A percentile compares a stretch with the other conserved stretches of the same genome.
These are phyloP conservation scores for Rhododendron williamsianum DNA, from an alignment of 148 eudicot genomes.

Conservation along the genomic window DNA sequence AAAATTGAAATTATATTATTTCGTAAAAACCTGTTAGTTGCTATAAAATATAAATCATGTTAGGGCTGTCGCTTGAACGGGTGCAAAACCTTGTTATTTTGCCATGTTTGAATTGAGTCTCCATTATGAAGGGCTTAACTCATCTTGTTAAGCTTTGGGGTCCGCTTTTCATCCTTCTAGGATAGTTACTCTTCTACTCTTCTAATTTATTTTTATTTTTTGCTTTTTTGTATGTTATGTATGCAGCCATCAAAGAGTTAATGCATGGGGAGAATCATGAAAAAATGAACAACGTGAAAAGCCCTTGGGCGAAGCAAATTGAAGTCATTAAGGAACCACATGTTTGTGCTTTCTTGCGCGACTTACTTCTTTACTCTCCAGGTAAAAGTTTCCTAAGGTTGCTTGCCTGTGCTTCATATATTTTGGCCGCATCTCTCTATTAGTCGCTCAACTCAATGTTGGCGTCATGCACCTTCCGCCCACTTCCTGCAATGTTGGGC, in stretches of 20 bases:
- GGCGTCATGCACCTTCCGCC: not conserved
- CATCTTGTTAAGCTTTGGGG: not conserved
- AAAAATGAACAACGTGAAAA: conserved; percentile 29
- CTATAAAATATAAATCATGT: not conserved
- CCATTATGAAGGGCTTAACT: not conserved
- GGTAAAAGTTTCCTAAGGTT: conserved; percentile 37
- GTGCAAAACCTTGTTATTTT: not conserved
- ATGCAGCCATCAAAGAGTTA: conserved; percentile 63
- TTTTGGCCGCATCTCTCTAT: not conserved
- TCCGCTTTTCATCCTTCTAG: not conserved
- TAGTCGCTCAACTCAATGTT: not conserved
- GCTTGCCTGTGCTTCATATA: not conserved
- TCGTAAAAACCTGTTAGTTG: not conserved
- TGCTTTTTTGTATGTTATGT: not conserved
- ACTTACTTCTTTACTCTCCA: conserved; percentile 67
- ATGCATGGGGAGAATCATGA: conserved; percentile 28
- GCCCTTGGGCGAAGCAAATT: conserved; percentile 64
- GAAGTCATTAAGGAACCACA: conserved; percentile 59
- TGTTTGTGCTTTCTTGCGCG: conserved; percentile 44
- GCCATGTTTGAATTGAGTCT: not conserved
- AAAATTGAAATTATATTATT: not conserved
- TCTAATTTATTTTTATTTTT: not conserved
- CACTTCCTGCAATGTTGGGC: not conserved
- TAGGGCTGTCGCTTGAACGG: not conserved
- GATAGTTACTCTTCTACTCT: not conserved